Evolutionary conservation across 768 basidiomycete genomes (phyloP), one percentile per base, ranked within the genome.

Genomic region (Kockovaella imperatae): DNA sequence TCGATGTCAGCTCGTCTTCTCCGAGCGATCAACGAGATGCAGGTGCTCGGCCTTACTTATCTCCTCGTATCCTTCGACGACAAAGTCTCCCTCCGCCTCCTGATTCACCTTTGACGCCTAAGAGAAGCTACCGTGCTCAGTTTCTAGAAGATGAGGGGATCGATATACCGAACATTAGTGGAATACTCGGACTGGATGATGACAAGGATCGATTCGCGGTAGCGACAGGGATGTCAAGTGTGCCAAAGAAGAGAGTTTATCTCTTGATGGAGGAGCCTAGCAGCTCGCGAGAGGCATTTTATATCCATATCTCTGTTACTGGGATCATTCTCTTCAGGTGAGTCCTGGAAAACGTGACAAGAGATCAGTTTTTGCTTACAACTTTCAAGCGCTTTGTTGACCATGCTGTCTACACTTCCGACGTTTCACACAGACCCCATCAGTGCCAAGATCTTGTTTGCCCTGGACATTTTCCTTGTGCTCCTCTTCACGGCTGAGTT

Each of bases 401-500:
- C 72, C 0, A 62, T 62, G 8, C 40, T 73, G 8, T 73, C 72
- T 1, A 73, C 72, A 1, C 49, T 73, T 18, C 72, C 72, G 2
- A 64, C 70, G 3, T 70, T 69, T 29, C 72, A 73, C 38, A 69
- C 64, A 3, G 54, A 70, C 41, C 65, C 62, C 5, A 79, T 82
- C 2, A 78, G 81, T 2, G 79, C 78, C 13, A 75, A 80, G 30
- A 74, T 83, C 5, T 87, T 89, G 80, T 93, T 93, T 53, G 89
- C 89, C 1, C 65, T 88, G 18, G 89, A 91, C 73, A 88, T 87
- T 15, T 81, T 78, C 43, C 70, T 91, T 8, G 88, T 91, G 21
- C 80, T 82, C 40, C 67, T 90, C 2, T 93, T 91, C 69, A 90
- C 89, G 0, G 75, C 87, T 49, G 89, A 95, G 70, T 91, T 57